These are phyloP conservation scores for Trichoderma oligosporum DNA, from an alignment of 2,329 filamentous ascomycete species.

Conservation along the genomic window DNA sequence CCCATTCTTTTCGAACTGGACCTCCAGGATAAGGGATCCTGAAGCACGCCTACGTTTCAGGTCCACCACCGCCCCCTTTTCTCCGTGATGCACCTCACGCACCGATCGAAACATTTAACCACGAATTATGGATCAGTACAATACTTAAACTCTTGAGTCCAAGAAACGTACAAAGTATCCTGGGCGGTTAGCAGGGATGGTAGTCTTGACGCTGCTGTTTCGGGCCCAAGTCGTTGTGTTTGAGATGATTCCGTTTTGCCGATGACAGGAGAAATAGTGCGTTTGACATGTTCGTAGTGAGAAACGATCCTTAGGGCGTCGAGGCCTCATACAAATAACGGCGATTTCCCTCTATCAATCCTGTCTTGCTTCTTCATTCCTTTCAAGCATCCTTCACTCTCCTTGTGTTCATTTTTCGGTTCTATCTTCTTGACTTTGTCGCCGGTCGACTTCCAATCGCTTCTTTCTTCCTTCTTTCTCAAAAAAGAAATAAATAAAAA, in stretches of 20 bases:
- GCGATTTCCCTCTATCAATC: slow-evolving; percentile 12
- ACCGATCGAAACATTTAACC: slow-evolving; percentile 5
- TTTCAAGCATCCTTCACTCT: slow-evolving; percentile 17
- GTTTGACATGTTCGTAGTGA: slow-evolving; percentile 5
- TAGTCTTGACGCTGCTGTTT: not conserved
- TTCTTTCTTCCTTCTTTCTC: slow-evolving; percentile 24
- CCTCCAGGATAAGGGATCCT: slow-evolving; percentile 8
- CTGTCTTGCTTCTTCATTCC: slow-evolving; percentile 7
- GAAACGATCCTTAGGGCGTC: not conserved
- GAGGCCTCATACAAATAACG: slow-evolving; percentile 18
- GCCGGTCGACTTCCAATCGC: slow-evolving; percentile 46
- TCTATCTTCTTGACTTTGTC: slow-evolving; percentile 34
- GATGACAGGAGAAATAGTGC: slow-evolving; percentile 6
- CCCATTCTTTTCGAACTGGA: not conserved
- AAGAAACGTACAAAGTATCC: not conserved
- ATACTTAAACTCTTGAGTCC: not conserved
- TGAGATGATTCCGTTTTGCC: slow-evolving; percentile 17
- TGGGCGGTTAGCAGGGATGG: not conserved
- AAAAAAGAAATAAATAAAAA: not conserved
- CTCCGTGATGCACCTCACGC: slow-evolving; percentile 3
- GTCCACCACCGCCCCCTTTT: slow-evolving; percentile 7
- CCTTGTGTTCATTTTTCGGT: slow-evolving; percentile 19
- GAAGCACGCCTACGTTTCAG: slow-evolving; percentile 26
- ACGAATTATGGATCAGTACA: not conserved
- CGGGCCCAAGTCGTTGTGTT: slow-evolving; percentile 10